Evolutionary conservation across 441 rosid genomes (phyloP), one percentile per base, ranked within the genome.

Genomic region (Aquilaria agallochum): DNA sequence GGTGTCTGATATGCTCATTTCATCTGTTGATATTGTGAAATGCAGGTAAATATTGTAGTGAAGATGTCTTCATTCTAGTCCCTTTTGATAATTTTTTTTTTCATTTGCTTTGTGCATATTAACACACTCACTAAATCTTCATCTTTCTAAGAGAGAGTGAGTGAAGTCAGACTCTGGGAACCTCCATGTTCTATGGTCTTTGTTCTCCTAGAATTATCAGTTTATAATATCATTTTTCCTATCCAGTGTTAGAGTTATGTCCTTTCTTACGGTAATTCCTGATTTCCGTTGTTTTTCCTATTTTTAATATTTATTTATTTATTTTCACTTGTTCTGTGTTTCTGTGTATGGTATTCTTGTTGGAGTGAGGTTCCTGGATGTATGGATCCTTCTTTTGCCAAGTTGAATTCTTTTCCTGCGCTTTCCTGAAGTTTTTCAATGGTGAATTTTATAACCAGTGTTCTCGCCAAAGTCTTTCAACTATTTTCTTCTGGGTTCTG

Each of bases 41-140:
- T 8, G 8, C 45, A 40, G 9, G 45, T 40, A 5, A 40, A 6
- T 40, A 10, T 40, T 40, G 10, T 40, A 5, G 9, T 40, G 45
- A 40, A 40, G 45, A 40, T 10, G 7, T 40, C 45, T 40, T 40
- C 45, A 40, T 40, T 2, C 9, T 40, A 2, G 45, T 40, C 45
- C 45, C 9, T 10, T 5, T 40, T 40, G 45, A 40, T 4, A 40
- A 40, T 40, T 8, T 40, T 40, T 40, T 40, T 10, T 10, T 2
- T 2, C 10, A 40, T 20, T 20, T 20, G 45, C 45, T 4, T 40
- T 40, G 45, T 40, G 1, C 45, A 40, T 40, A 40, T 40, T 20
- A 20, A 20, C 27, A 20, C 81, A 69, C 76, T 82, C 80, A 77
- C 71, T 72, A 85, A 71, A 70, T 75, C 46, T 72, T 84, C 74